phyloP scores from a whole-genome alignment of 148 eudicot genomes.

The Cornus kousa region DNA sequence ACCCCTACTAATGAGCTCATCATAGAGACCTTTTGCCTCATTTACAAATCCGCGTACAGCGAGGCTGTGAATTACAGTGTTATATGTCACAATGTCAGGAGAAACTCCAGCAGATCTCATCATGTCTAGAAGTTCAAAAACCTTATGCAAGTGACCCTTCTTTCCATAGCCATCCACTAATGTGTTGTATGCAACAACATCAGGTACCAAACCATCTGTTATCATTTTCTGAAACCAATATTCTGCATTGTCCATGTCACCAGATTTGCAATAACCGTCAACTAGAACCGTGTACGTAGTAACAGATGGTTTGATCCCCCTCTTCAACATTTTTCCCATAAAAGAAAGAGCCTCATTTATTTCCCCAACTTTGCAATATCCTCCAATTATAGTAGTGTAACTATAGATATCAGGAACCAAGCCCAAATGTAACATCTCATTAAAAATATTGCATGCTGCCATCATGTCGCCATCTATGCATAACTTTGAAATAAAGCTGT shows the following conservation, averaged over 20 bases:
- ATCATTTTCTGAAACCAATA: constrained; percentile 31
- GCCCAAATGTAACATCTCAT: constrained; percentile 39
- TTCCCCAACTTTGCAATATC: constrained; percentile 35
- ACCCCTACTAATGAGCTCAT: constrained; percentile 40
- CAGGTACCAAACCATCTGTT: constrained; percentile 32
- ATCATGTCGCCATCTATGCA: constrained; percentile 43
- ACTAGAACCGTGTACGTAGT: constrained; percentile 40
- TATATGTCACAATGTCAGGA: constrained; percentile 48
- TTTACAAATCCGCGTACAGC: constrained; percentile 33
- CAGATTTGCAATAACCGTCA: constrained; percentile 33
- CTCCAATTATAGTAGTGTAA: constrained; percentile 44
- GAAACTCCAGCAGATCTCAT: constrained; percentile 36
- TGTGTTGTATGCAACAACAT: constrained; percentile 36
- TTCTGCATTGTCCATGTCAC: constrained; percentile 31
- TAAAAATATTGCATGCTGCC: constrained; percentile 31
- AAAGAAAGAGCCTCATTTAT: constrained; percentile 30
- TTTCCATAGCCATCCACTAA: constrained; percentile 44
- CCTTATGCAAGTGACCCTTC: constrained; percentile 38
- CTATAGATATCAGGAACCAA: constrained; percentile 36
- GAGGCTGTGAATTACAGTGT: constrained; percentile 44
- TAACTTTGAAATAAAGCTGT: constrained; percentile 41
- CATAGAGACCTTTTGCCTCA: constrained; percentile 38
- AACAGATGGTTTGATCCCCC: constrained; percentile 40
- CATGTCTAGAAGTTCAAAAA: constrained; percentile 32
- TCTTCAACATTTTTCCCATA: constrained; percentile 42